Evolutionary conservation across 1,284 basidiomycete species (phyloP).

Genomic region (Schizopora paradoxa): DNA sequence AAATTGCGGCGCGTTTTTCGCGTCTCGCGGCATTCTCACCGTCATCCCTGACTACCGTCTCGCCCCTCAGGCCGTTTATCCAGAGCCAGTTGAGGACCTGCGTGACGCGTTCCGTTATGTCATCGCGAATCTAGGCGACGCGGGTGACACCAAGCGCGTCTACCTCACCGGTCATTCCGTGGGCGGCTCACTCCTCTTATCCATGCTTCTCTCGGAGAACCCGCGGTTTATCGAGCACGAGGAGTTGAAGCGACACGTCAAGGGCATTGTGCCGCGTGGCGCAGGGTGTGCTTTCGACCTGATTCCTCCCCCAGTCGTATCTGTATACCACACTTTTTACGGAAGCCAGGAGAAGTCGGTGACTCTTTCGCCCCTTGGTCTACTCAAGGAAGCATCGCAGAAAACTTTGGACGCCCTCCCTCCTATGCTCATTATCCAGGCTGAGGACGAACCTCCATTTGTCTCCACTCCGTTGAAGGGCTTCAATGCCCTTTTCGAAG

Average conservation of each 20-base stretch:
- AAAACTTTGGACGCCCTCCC: conserved; percentile 38
- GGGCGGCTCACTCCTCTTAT: conserved; percentile 44
- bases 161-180: conserved; percentile 56
- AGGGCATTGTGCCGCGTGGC: no score
- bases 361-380: conserved; percentile 35
- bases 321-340: conserved; percentile 42
- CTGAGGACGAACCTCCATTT: conserved; percentile 53
- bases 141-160: conserved; percentile 35
- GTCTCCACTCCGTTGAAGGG: no score
- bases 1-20: conserved; percentile 56
- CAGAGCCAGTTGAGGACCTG: conserved; percentile 47
- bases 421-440: conserved; percentile 40
- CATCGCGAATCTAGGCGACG: conserved; percentile 30
- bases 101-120: conserved; percentile 55
- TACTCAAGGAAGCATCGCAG: conserved; percentile 33
- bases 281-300: conserved; percentile 38
- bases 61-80: conserved; percentile 48
- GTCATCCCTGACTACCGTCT: conserved; percentile 63
- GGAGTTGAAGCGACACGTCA: conserved; percentile 37
- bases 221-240: conserved; percentile 29
- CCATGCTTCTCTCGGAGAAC: conserved; percentile 39
- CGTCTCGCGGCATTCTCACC: conserved; percentile 49
- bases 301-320: conserved; percentile 26
- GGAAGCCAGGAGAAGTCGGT: conserved; percentile 35
- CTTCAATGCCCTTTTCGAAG: no score